Evolutionary conservation across 129 eudicot species (phyloP).

Genomic region (Flaveria robusta): DNA sequence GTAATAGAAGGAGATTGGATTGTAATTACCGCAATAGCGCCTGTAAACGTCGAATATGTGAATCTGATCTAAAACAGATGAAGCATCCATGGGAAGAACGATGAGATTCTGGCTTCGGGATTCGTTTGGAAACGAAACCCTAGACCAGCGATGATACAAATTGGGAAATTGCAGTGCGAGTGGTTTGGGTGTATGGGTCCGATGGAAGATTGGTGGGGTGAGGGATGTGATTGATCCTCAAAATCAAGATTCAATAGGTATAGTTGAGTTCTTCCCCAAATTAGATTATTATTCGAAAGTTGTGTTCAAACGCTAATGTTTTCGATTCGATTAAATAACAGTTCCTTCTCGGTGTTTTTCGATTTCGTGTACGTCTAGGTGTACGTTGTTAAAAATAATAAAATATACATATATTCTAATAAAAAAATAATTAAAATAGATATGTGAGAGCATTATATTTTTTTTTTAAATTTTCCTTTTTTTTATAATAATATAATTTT

Average conservation of each 20-base stretch:
- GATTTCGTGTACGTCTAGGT: conserved; percentile 2
- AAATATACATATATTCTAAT: no score
- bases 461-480: no score
- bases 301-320: neutral
- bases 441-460: no score
- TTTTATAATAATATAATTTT: no score
- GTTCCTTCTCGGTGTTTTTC: neutral
- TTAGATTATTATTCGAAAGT: neutral
- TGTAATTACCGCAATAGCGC: conserved; percentile 40
- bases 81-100: conserved; percentile 24
- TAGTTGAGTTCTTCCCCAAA: conserved; percentile 16
- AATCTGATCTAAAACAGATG: conserved; percentile 23
- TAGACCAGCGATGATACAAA: conserved; percentile 30
- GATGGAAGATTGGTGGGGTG: conserved; percentile 1
- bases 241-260: conserved; percentile 8
- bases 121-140: conserved; percentile 45
- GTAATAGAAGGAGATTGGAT: neutral
- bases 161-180: neutral
- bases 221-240: conserved; percentile 17
- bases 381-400: no score
- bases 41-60: conserved; percentile 32
- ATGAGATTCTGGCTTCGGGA: conserved; percentile 38
- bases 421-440: no score
- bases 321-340: neutral
- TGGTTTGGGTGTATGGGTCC: conserved; percentile 13